Base-by-base conservation (phyloP, 495 filamentous ascomycete genomes). In the Trichocladium antarcticum region DNA sequence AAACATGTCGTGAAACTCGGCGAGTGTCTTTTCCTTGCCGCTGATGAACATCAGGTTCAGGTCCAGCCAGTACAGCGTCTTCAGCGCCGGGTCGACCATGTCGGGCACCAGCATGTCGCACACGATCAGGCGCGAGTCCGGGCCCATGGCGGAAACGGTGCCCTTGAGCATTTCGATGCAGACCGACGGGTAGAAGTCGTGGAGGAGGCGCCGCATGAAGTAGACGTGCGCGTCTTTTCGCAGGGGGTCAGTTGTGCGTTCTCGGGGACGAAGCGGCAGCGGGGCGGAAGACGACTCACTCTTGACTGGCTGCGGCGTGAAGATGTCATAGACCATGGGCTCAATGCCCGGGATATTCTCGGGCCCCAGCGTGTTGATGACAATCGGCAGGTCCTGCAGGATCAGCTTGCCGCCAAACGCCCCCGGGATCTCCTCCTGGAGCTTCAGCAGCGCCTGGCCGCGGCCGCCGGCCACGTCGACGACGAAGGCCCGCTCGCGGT, bases 201-300 rank as follows among this genome's bases (percentile, higher is more conserved):
- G 76, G n/a, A 79, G 49, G 16, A 80, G 66, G 40, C 68, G 62
- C 6, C 75, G 65, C 42, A 79, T 60, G 35, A 78, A 68, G 54
- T 80, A 81, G 0, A 73, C 64, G 21, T 74, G 70, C 7, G 74
- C 75, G 24, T 58, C 61, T 61, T 9, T 20, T n/a, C 0, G 2
- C 16, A 19, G 0, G 27, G 37, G n/a, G n/a, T 48, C 15, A 41
- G 46, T 17, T 2, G 14, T 4, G 16, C 3, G 6, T 16, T 5
- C 10, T 5, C 27, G 10, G 10, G 27, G 27, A 5, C 27, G 10
- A 5, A 10, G 5, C 10, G 27, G 10, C 27, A 10, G 27, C 37
- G 17, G 3, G 7, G 11, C 15, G 6, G 24, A 12, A 34, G 27
- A 32, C 8, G n/a, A 49, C 56, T 45, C 21, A 59, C 54, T 57